Conservation (phyloP, 768 basidiomycete genomes). For the Rhodocollybia butyracea region DNA sequence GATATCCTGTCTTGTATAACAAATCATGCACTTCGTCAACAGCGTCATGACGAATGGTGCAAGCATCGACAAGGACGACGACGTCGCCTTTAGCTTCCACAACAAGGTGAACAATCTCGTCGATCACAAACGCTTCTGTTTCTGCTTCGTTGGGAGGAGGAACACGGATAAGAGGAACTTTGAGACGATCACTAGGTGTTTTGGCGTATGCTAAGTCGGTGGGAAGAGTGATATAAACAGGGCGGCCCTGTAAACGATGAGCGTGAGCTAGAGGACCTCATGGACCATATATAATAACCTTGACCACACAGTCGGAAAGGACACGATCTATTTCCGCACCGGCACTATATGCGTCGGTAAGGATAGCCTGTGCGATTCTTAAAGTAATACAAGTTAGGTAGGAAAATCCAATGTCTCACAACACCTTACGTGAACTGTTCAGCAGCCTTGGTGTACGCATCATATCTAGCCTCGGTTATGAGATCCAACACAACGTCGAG, state of each 20-base stretch:
- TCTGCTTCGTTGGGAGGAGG: conserved; percentile 52
- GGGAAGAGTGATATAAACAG: conserved; percentile 85
- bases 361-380: conserved; percentile 59
- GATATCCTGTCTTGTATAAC: conserved; percentile 60
- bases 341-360: conserved; percentile 53
- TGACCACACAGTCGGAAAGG: conserved; percentile 63
- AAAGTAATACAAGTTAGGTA: no score
- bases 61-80: conserved; percentile 79
- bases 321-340: conserved; percentile 76
- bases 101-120: conserved; percentile 65
- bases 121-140: conserved; percentile 66
- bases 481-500: not conserved
- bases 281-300: conserved; percentile 27
- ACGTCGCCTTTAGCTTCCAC: conserved; percentile 64
- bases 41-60: conserved; percentile 69
- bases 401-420: no score
- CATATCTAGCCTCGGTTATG: conserved; percentile 46
- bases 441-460: conserved; percentile 75
- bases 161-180: conserved; percentile 49
- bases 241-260: conserved; percentile 55
- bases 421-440: conserved; percentile 74
- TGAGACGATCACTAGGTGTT: conserved; percentile 62
- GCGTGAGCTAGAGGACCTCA: not conserved
- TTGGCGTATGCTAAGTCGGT: conserved; percentile 74
- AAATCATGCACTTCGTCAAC: conserved; percentile 62